Base-by-base conservation (phyloP, 2,329 filamentous ascomycete species). In the Exophiala alcalophila region DNA sequence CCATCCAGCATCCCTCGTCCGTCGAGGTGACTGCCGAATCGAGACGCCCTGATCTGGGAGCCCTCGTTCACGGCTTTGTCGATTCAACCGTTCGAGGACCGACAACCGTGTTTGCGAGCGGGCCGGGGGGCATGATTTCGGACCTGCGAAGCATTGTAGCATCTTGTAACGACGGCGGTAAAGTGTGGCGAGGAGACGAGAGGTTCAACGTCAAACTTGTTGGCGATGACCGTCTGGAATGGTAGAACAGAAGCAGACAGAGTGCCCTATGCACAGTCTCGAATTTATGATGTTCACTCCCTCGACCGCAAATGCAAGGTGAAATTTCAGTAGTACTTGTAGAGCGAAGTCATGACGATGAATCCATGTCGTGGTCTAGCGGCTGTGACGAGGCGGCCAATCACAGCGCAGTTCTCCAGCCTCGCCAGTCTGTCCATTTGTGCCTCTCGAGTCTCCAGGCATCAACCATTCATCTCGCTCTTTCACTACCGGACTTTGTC, bases 101-200 rank as follows among this genome's bases (percentile, higher is more conserved):
- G 9, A 79, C 76, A 0, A 66, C 68, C 0, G 76, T 84, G 0
- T 72, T 79, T 56, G 78, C 73, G 0, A 83, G 78, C 53, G 80
- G 80, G 0, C 80, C 80, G 1, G 69, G 70, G 1, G 66, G 70
- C 1, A 80, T 84, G 74, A 72, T 81, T 4, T 68, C 66, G n/a
- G 77, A 80, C 40, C 54, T 83, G 44, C 65, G 80, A 18, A 60
- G 49, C 4, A 71, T 71, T 2, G 76, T 83, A 4, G 77, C 78
- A 1, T 55, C 53, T 5, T 70, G 68, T 27, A 83, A 81, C 59
- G 68, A 69, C 5, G 73, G 69, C 0, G 52, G 57, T 0, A 72
- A 66, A 50, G 77, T 82, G 7, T 81, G 77, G 78, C 73, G 61
- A 40, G 77, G 78, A 0, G 68, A 81, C 15, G 72, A 74, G 54